Percentiles rank a stretch among this genome's conserved stretches.
phyloP scores from a whole-genome alignment of 108 stramenopile species.

The Nitzschia palea region DNA sequence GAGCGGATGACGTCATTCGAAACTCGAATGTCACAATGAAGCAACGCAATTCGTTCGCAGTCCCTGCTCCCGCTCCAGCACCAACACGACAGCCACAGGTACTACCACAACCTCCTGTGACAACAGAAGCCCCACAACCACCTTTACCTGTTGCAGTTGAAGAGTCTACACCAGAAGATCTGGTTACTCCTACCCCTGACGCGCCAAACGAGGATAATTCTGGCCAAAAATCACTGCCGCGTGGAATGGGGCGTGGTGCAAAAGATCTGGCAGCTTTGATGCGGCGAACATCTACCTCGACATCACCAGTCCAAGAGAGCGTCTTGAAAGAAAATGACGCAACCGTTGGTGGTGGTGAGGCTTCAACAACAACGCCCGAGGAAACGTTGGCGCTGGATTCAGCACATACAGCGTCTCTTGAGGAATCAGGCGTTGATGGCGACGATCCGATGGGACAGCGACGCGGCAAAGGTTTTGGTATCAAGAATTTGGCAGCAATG shows the following conservation, averaged over 20 bases:
- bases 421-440: not conserved
- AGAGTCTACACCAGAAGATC: not conserved
- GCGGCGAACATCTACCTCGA: conserved; percentile 24
- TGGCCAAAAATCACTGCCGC: not conserved
- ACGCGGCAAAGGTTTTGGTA: conserved; percentile 46
- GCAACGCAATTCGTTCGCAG: not conserved
- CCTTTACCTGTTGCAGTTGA: not conserved
- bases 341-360: not conserved
- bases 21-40: not conserved
- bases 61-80: conserved; percentile 4
- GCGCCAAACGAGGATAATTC: too few relatives aligned
- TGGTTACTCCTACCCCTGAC: not conserved
- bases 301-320: not conserved
- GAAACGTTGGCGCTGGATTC: not conserved
- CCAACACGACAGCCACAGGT: not conserved
- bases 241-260: conserved; percentile 51
- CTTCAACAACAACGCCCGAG: not conserved
- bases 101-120: not conserved
- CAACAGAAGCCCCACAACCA: not conserved
- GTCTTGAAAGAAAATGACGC: conserved; percentile 4
- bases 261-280: conserved; percentile 53
- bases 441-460: conserved; percentile 8
- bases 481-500: conserved; percentile 46
- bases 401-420: not conserved
- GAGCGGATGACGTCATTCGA: not conserved